These are phyloP conservation scores for Abelmoschus esculentus DNA, from an alignment of 345 rosid species.

Conservation along the genomic window DNA sequence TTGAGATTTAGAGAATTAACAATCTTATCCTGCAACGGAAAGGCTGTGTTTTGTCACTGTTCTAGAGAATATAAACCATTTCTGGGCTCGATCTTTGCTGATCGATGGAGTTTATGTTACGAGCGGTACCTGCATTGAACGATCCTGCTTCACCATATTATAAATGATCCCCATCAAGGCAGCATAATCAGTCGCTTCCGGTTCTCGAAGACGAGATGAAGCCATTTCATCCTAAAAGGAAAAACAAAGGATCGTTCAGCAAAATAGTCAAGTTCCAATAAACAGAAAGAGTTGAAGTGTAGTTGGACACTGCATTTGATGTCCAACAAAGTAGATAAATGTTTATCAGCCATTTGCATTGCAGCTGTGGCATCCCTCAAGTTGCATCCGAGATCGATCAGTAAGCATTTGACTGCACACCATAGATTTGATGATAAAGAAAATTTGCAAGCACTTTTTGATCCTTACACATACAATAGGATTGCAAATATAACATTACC, in stretches of 20 bases:
- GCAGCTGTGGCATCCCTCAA: conserved; percentile 36
- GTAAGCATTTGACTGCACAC: conserved; percentile 30
- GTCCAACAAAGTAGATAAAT: conserved; percentile 20
- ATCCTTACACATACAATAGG: neutral
- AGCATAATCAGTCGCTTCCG: conserved; percentile 39
- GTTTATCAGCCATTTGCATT: conserved; percentile 29
- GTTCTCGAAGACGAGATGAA: conserved; percentile 18
- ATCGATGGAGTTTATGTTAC: neutral
- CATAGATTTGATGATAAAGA: neutral
- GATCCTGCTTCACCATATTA: conserved; percentile 71
- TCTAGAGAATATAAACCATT: neutral
- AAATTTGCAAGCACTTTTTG: neutral
- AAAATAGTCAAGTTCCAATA: neutral
- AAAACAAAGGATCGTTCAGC: neutral
- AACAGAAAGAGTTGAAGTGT: neutral
- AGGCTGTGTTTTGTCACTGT: neutral
- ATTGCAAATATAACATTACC: neutral
- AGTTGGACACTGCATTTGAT: conserved; percentile 19
- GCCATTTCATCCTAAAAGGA: conserved; percentile 24
- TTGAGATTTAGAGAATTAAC: conserved; percentile 50
- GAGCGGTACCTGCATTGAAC: conserved; percentile 56
- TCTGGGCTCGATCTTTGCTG: neutral
- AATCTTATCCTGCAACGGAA: conserved; percentile 52
- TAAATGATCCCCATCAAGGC: conserved; percentile 50
- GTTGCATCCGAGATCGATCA: conserved; percentile 42